Base-by-base conservation (phyloP, 257 asterid species). In the Przewalskia tangutica region DNA sequence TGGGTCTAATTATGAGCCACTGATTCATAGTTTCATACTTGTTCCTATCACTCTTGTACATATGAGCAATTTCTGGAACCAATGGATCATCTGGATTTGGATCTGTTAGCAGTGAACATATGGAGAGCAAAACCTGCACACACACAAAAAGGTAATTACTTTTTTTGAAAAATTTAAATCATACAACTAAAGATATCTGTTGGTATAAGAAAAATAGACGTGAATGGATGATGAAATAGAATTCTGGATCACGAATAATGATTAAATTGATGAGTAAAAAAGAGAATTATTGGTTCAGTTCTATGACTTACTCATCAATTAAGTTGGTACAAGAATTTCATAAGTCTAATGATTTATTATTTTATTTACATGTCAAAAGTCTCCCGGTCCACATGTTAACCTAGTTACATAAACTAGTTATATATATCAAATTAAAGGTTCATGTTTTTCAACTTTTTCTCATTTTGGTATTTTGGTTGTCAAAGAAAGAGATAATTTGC, bases 61-160 rank as follows among this genome's bases (percentile, higher is more conserved):
- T 48, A 51, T 81, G 83, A 8, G 78, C 83, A 80, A 80, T 80
- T 64, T 80, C 83, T 80, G 83, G 77, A 4, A 63, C 77, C 23
- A 80, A 17, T 23, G 82, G 82, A 62, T 80, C 82, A 62, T 80
- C 82, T 59, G 82, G 82, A 80, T 80, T 80, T 38, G 82, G 83
- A 53, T 80, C 77, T 8, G 83, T 80, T 51, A 79, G 14, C 2
- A 79, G n/a, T 79, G 71, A 79, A 58, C 82, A 79, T 17, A 79
- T 56, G 18, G 82, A 80, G 9, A 80, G 83, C 62, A 80, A 63
- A 80, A 80, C 83, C 83, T 80, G 83, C 23, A 55, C 32, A 27
- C 60, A 17, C 16, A 66, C 6, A 6, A 18, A 11, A 13, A 7
- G 6, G 1, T 12, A 4, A 67, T 12, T 6, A 40, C 38, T 62